These are phyloP conservation scores for Margaritispora aquatica DNA, from an alignment of 495 filamentous ascomycete species.

Conservation along the genomic window DNA sequence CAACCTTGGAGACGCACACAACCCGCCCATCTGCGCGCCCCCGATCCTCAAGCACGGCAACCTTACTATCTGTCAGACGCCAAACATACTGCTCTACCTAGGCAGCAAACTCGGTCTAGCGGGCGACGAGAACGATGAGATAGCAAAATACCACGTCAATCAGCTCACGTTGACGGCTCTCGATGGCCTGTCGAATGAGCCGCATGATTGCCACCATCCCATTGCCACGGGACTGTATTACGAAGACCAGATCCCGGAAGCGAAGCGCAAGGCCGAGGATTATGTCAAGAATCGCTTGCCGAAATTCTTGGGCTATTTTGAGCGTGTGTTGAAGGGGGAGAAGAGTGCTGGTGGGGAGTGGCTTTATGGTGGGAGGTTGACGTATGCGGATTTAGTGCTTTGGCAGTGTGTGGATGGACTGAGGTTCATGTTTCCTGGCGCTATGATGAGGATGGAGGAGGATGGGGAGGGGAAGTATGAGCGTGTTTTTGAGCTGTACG, in stretches of 20 bases:
- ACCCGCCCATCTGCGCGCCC: constrained; percentile 55
- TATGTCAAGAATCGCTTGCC: constrained; percentile 52
- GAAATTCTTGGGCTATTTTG: constrained; percentile 60
- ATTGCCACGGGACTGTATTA: constrained; percentile 50
- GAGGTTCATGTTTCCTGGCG: constrained; percentile 59
- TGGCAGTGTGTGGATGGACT: constrained; percentile 53
- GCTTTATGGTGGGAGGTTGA: constrained; percentile 51
- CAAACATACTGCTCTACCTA: constrained; percentile 59
- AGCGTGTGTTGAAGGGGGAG: constrained; percentile 50
- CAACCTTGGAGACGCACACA: constrained; percentile 33
- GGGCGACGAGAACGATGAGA: constrained; percentile 34
- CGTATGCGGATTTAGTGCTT: constrained; percentile 62
- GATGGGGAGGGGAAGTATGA: constrained; percentile 44
- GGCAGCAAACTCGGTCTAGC: constrained; percentile 46
- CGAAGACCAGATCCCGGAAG: constrained; percentile 60
- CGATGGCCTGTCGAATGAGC: constrained; percentile 57
- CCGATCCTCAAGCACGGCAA: constrained; percentile 53
- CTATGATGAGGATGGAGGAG: constrained; percentile 37
- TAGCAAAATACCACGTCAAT: constrained; percentile 45
- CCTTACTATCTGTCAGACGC: constrained; percentile 54
- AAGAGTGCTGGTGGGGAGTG: constrained; percentile 40
- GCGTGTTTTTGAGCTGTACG: constrained; percentile 47
- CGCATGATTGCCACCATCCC: constrained; percentile 64
- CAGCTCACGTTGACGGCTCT: constrained; percentile 57
- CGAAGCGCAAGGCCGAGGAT: constrained; percentile 41